phyloP scores from a whole-genome alignment of 257 asterid genomes.

The Thymus quinquecostatus region DNA sequence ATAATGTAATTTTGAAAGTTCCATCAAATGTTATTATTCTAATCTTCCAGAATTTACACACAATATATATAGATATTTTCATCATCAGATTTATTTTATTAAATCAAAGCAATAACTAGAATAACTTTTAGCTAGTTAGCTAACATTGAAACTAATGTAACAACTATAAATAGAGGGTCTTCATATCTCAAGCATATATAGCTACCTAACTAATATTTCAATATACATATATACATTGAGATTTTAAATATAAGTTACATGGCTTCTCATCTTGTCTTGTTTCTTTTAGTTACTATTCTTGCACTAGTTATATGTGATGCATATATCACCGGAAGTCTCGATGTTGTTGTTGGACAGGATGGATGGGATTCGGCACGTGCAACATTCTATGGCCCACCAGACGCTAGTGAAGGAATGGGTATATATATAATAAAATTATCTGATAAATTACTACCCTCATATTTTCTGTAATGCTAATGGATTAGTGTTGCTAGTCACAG shows the following conservation, averaged over 20 bases:
- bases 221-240: not conserved
- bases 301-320: not conserved
- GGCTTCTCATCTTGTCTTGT: not conserved
- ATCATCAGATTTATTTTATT: not conserved
- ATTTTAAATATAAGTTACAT: not conserved
- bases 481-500: too few relatives aligned
- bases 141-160: not conserved
- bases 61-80: not conserved
- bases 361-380: constrained; percentile 37
- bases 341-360: not conserved
- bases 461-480: too few relatives aligned
- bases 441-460: too few relatives aligned
- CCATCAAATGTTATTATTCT: too few relatives aligned
- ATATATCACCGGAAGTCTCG: not conserved
- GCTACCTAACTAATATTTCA: not conserved
- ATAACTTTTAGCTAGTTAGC: too few relatives aligned
- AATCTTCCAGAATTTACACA: not conserved
- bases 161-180: not conserved
- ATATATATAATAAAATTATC: not conserved
- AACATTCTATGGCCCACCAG: constrained; percentile 34
- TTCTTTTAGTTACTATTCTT: constrained; percentile 5
- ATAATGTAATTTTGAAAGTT: too few relatives aligned
- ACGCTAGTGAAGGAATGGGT: not conserved
- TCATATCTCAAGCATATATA: not conserved
- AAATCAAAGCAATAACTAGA: not conserved